Evolutionary conservation across 345 rosid genomes (phyloP).

Genomic region (Salix udensis): DNA sequence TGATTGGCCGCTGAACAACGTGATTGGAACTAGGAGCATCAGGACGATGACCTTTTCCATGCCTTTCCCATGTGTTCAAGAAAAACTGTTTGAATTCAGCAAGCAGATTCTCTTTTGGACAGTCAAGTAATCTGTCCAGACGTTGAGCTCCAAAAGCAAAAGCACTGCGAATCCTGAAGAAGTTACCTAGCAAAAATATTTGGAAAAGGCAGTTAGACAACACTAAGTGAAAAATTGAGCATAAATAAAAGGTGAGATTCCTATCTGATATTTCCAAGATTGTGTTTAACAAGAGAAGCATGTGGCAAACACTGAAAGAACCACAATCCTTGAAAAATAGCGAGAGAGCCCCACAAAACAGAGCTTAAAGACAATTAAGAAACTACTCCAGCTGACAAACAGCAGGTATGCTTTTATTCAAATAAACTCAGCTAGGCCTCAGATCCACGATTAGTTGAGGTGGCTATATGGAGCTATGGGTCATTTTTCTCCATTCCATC

Average conservation of each 20-base stretch:
- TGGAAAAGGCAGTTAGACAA: neutral
- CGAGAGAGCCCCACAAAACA: neutral
- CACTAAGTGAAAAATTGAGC: neutral
- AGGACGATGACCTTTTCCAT: slow-evolving; percentile 19
- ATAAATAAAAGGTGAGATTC: neutral
- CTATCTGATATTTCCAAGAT: neutral
- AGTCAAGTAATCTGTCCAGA: slow-evolving; percentile 23
- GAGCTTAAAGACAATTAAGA: neutral
- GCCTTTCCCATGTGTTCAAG: slow-evolving; percentile 24
- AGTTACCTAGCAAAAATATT: slow-evolving; percentile 10
- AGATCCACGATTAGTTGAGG: neutral
- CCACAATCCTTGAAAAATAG: neutral
- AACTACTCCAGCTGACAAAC: neutral
- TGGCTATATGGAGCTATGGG: too few species aligned
- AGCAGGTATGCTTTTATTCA: neutral
- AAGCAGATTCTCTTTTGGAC: slow-evolving; percentile 18
- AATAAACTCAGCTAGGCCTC: neutral
- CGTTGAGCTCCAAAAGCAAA: slow-evolving; percentile 5
- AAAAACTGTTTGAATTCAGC: slow-evolving; percentile 27
- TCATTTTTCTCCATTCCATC: too few species aligned
- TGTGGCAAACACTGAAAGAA: neutral
- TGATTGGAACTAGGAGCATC: slow-evolving; percentile 59
- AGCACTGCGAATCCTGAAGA: slow-evolving; percentile 10
- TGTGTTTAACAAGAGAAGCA: neutral
- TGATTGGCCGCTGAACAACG: slow-evolving; percentile 37